Evolutionary conservation across 495 filamentous ascomycete species (phyloP), one percentile per base, ranked within the genome.

Genomic region (Barbatosphaeria neglecta): DNA sequence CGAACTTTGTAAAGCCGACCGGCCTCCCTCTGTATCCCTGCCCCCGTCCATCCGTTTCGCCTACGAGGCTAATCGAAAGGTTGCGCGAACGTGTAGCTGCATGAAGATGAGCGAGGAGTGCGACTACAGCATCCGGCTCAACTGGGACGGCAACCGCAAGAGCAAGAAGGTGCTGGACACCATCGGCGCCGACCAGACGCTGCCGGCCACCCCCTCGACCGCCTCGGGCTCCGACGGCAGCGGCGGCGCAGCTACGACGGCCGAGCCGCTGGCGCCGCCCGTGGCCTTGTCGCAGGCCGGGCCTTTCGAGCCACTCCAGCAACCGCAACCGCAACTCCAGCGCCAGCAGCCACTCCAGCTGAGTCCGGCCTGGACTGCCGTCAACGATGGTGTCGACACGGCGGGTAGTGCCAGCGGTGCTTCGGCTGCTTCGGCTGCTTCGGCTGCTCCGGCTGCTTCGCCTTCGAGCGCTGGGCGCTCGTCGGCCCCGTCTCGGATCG

Each of bases 51-150:
- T n/a, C n/a, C n/a, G n/a, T n/a, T n/a, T n/a, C n/a, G n/a, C n/a
- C n/a, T n/a, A n/a, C n/a, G n/a, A n/a, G n/a, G n/a, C n/a, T n/a
- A n/a, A n/a, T n/a, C n/a, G n/a, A n/a, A n/a, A n/a, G n/a, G n/a
- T n/a, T n/a, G n/a, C n/a, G n/a, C n/a, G n/a, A n/a, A n/a, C 44
- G 18, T 16, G 19, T 51, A 64, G 62, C 56, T 94, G 87, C 59
- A 74, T 80, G 56, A 80, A 80, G 44, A 81, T 81, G 53, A 82
- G 81, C 40, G 86, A 90, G 57, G 64, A 67, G 22, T 94, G 87
- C 65, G 87, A 94, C 63, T 94, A 92, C 66, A 87, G 80, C 59
- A 84, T 92, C 57, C 73, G 83, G 16, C 65, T 93, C 52, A 90
- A 89, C 53, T 92, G 87, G 87, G 84, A 82, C 46, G 85, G 87